Evolutionary conservation across 768 basidiomycete species (phyloP).

Genomic region (Tricholoma sp.): DNA sequence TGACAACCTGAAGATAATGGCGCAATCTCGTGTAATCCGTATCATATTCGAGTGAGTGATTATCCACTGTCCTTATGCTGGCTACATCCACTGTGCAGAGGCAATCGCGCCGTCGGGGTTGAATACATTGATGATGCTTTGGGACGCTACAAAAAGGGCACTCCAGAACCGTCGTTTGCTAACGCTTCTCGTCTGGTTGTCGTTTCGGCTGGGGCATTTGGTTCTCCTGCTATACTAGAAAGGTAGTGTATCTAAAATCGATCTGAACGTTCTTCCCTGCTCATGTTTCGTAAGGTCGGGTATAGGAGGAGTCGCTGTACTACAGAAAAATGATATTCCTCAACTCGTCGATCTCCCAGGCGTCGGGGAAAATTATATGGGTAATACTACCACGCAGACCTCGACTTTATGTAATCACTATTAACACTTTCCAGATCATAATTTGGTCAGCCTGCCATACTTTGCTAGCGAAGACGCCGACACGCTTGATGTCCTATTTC

Average conservation of each 20-base stretch:
- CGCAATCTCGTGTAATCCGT: conserved; percentile 39
- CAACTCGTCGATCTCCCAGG: conserved; percentile 62
- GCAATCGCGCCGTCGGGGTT: conserved; percentile 41
- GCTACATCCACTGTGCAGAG: conserved; percentile 18
- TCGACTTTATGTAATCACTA: too few relatives aligned
- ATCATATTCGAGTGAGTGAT: conserved; percentile 43
- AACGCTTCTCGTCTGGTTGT: conserved; percentile 43
- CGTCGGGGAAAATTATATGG: conserved; percentile 69
- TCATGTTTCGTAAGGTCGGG: conserved; percentile 39
- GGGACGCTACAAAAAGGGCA: conserved; percentile 13
- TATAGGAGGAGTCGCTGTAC: conserved; percentile 50
- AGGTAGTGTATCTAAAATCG: conserved; percentile 22
- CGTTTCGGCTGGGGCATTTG: conserved; percentile 48
- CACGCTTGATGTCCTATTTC: too few relatives aligned
- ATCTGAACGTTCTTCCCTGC: neutral
- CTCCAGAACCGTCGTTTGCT: conserved; percentile 18
- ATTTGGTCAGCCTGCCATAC: too few relatives aligned
- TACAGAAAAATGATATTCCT: conserved; percentile 43
- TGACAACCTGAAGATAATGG: conserved; percentile 36
- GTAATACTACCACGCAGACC: conserved; percentile 17
- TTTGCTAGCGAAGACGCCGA: too few relatives aligned
- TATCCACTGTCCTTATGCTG: neutral
- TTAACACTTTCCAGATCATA: too few relatives aligned
- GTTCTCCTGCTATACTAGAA: conserved; percentile 52
- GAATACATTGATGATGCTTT: conserved; percentile 41